Conservation (phyloP, 164 flowering plant genomes). For the Dillenia suffruticosa region DNA sequence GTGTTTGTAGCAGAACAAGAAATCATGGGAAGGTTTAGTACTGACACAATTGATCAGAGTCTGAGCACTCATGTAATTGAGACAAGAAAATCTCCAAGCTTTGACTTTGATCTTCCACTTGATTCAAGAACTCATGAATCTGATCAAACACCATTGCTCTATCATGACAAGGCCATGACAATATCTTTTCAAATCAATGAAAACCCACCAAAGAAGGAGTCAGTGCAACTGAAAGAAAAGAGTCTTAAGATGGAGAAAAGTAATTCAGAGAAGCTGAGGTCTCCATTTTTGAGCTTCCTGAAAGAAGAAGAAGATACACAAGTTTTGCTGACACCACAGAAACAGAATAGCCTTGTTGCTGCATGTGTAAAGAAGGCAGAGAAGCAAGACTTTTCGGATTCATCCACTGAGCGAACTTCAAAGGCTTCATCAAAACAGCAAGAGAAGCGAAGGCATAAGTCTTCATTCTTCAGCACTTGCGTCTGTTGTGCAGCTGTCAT, state of each 20-base stretch:
- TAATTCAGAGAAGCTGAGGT: conserved; percentile 28
- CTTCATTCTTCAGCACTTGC: conserved; percentile 48
- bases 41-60: conserved; percentile 21
- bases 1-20: conserved; percentile 3
- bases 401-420: conserved; percentile 6
- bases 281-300: conserved; percentile 28
- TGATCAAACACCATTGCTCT: conserved; percentile 35
- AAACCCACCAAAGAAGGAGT: conserved; percentile 3
- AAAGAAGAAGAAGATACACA: conserved; percentile 30
- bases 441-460: conserved; percentile 33
- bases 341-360: conserved; percentile 15
- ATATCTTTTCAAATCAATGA: conserved; percentile 15
- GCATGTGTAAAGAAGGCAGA: conserved; percentile 8
- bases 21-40: conserved; percentile 17
- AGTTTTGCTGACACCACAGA: conserved; percentile 11
- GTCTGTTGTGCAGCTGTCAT: conserved; percentile 46
- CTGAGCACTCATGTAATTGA: conserved; percentile 12
- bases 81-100: conserved; percentile 38
- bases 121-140: conserved; percentile 30
- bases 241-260: conserved; percentile 29
- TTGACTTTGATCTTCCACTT: conserved; percentile 27
- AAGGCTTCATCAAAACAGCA: conserved; percentile 20
- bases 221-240: conserved; percentile 26
- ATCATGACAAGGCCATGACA: conserved; percentile 20
- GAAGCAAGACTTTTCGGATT: conserved; percentile 9